Base-by-base conservation (phyloP, 495 filamentous ascomycete genomes). In the Aspergillus sclerotiicarbonarius region DNA sequence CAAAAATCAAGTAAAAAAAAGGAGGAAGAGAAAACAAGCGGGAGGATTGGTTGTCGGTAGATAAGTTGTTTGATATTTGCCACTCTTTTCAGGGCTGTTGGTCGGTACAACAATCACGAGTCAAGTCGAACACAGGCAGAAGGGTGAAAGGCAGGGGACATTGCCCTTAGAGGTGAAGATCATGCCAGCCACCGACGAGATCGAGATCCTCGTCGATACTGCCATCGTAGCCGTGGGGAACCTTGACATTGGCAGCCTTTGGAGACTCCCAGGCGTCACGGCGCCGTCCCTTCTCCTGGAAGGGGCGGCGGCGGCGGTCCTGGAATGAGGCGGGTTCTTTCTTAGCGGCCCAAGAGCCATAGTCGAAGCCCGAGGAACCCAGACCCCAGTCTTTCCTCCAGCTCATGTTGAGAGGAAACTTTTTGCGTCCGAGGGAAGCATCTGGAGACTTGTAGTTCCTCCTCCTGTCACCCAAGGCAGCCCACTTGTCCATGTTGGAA, bases 121-220 rank as follows among this genome's bases (percentile, higher is more conserved):
- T 41, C 39, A 44, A 39, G 41, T 48, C 54, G 46, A 48, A 48
- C 16, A 53, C 49, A 29, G 31, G 18, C 6, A 48, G 31, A 53
- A 29, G 45, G 44, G 56, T 33, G 33, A 19, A 55, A 25, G 50
- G 21, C 35, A 52, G 20, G 55, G 51, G 39, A 59, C 29, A 25
- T 25, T 18, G 32, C 30, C 19, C 29, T 63, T 80, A 82, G 62
- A 81, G 71, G 58, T 77, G 78, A 57, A 80, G 75, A 50, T 90
- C 85, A 65, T 88, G 82, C 88, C 90, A 94, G 71, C 86, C 90
- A 76, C 90, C 92, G 82, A 96, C 90, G 82, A 91, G 92, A 80
- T 92, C 90, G 68, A 89, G 72, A 69, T 91, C 90, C 65, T 86
- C 85, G 67, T 89, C 82, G 67, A 86, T 76, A 63, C 78, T 78